phyloP scores from a whole-genome alignment of 176 grass and related monocot genomes.

The Juncus inflexus region DNA sequence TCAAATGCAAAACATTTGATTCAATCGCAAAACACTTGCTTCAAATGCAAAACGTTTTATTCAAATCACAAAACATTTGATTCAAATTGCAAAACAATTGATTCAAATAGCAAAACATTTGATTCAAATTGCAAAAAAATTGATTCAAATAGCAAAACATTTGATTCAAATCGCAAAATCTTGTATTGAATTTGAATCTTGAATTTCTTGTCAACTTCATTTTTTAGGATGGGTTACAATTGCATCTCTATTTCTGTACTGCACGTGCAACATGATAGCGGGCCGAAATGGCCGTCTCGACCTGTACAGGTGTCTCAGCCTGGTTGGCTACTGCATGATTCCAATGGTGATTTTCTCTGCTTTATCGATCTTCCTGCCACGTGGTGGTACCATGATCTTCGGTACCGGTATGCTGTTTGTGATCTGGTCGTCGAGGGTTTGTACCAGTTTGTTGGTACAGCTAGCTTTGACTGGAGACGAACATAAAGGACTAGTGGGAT shows the following conservation, averaged over 20 bases:
- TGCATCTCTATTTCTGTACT: conserved; percentile 81
- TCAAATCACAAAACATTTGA: too few species aligned
- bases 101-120: too few species aligned
- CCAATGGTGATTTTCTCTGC: conserved; percentile 97
- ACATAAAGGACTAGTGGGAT: conserved; percentile 67
- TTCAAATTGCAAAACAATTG: too few species aligned
- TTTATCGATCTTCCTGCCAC: conserved; percentile 68
- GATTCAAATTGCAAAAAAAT: too few species aligned
- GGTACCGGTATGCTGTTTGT: conserved; percentile 65
- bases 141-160: too few species aligned
- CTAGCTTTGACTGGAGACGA: conserved; percentile 78
- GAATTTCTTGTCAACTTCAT: background rate
- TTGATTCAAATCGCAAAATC: too few species aligned
- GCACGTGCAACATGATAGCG: conserved; percentile 78
- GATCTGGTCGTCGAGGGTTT: conserved; percentile 80
- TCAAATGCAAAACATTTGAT: too few species aligned
- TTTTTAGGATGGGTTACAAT: conserved; percentile 74
- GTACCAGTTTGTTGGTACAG: conserved; percentile 65
- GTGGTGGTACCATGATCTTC: conserved; percentile 63
- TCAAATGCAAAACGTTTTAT: too few species aligned
- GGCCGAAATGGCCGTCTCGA: conserved; percentile 77
- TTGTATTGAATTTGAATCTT: too few species aligned
- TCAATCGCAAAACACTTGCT: too few species aligned
- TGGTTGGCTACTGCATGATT: conserved; percentile 92
- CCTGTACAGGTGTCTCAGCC: conserved; percentile 82